Evolutionary conservation across 768 basidiomycete species (phyloP).

Genomic region (Lentinula guzmanii): DNA sequence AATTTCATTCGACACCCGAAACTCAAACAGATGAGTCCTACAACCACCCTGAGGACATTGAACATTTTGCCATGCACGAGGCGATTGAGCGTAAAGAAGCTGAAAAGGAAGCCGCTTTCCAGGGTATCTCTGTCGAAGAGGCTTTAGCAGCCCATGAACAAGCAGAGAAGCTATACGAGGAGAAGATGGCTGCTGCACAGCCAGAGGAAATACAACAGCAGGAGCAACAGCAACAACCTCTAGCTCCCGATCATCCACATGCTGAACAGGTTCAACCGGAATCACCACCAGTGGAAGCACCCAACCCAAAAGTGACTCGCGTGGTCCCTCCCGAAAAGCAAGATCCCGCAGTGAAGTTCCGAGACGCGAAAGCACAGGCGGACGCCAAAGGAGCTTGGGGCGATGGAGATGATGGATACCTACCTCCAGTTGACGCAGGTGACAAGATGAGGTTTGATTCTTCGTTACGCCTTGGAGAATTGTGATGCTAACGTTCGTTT

Average conservation of each 20-base stretch:
- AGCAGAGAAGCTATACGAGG: constrained; percentile 8
- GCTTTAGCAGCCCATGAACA: constrained; percentile 48
- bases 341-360: constrained; percentile 60
- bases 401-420: constrained; percentile 62
- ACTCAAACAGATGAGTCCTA: constrained; percentile 97
- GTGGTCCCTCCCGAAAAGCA: constrained; percentile 60
- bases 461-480: neutral
- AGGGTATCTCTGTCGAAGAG: constrained; percentile 77
- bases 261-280: constrained; percentile 24
- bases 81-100: constrained; percentile 80
- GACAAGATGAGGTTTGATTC: constrained; percentile 67
- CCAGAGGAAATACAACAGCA: constrained; percentile 9
- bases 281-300: constrained; percentile 19
- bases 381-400: constrained; percentile 65
- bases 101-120: constrained; percentile 75
- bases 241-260: constrained; percentile 24
- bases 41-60: constrained; percentile 86
- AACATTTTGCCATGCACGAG: constrained; percentile 90
- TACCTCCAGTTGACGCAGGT: constrained; percentile 59
- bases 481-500: neutral
- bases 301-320: constrained; percentile 49
- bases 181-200: constrained; percentile 8
- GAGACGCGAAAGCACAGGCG: constrained; percentile 46
- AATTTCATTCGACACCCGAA: constrained; percentile 93
- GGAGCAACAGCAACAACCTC: constrained; percentile 11